These are phyloP conservation scores for Globisporangium alternatum DNA, from an alignment of 352 stramenopile species.

Conservation along the genomic window DNA sequence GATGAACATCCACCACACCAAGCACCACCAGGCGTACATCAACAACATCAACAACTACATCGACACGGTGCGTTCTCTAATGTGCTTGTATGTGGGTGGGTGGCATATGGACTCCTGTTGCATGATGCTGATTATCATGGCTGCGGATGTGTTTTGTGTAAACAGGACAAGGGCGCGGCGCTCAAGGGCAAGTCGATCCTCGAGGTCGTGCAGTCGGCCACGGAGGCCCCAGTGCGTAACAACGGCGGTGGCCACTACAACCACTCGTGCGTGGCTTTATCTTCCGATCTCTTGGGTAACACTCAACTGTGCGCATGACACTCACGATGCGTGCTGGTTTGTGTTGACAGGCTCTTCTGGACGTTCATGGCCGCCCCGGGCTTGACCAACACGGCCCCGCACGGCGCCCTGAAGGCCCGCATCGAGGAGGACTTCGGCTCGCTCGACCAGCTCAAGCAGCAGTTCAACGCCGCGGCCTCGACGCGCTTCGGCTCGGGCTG, in stretches of 20 bases:
- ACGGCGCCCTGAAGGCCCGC: slow-evolving; percentile 72
- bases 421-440: slow-evolving; percentile 91
- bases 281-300: background rate
- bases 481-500: slow-evolving; percentile 90
- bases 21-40: slow-evolving; percentile 89
- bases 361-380: slow-evolving; percentile 88
- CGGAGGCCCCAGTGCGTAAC: slow-evolving; percentile 76
- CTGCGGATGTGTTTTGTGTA: background rate
- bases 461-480: slow-evolving; percentile 87
- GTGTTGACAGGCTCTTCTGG: slow-evolving; percentile 80
- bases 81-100: background rate
- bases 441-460: slow-evolving; percentile 84
- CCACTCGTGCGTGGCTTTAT: slow-evolving; percentile 46
- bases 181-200: slow-evolving; percentile 82
- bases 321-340: too few species aligned
- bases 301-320: background rate
- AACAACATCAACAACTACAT: slow-evolving; percentile 92
- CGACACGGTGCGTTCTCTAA: slow-evolving; percentile 35
- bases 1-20: slow-evolving; percentile 92
- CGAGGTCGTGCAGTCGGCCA: slow-evolving; percentile 71
- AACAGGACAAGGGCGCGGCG: slow-evolving; percentile 60
- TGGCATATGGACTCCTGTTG: background rate
- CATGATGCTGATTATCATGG: background rate
- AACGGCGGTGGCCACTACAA: slow-evolving; percentile 86
- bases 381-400: slow-evolving; percentile 75